Percentiles rank a stretch among this genome's conserved stretches.
These are phyloP conservation scores for Betula pendula DNA, from an alignment of 306 rosid genomes.

Conservation along the genomic window DNA sequence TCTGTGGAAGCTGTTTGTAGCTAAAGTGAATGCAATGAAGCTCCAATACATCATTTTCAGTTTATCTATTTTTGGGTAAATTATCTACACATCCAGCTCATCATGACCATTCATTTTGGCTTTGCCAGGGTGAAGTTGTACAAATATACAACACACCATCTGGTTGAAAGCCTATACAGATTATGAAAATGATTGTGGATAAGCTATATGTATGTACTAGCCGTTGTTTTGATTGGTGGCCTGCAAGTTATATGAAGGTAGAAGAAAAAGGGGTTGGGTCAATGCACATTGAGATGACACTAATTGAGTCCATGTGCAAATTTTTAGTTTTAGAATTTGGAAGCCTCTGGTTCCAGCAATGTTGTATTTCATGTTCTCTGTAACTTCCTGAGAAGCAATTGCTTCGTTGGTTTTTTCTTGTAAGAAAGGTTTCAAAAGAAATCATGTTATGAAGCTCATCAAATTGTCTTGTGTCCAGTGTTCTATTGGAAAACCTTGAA, in stretches of 20 bases:
- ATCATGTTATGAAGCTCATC: slow-evolving; percentile 33
- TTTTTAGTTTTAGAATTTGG: slow-evolving; percentile 36
- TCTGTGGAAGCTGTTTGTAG: slow-evolving; percentile 88
- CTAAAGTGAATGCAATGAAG: slow-evolving; percentile 48
- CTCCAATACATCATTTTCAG: slow-evolving; percentile 25
- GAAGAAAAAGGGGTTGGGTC: slow-evolving; percentile 24
- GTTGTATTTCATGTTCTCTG: slow-evolving; percentile 20
- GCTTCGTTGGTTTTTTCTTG: slow-evolving; percentile 31
- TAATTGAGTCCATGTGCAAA: slow-evolving; percentile 67
- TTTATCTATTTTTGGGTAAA: slow-evolving; percentile 23
- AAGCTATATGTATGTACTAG: slow-evolving; percentile 39
- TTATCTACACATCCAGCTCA: slow-evolving; percentile 35
- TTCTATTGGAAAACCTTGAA: background rate
- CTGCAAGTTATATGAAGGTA: slow-evolving; percentile 33
- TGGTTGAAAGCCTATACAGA: slow-evolving; percentile 56
- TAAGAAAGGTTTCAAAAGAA: slow-evolving; percentile 25
- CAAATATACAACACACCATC: slow-evolving; percentile 73
- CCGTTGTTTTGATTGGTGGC: slow-evolving; percentile 35
- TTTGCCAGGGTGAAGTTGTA: slow-evolving; percentile 86
- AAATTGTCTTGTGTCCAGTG: slow-evolving; percentile 15
- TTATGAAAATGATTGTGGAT: slow-evolving; percentile 49
- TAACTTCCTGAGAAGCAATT: slow-evolving; percentile 30
- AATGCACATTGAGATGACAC: slow-evolving; percentile 64
- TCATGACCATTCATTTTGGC: slow-evolving; percentile 61
- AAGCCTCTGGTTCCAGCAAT: slow-evolving; percentile 60